Evolutionary conservation across 2,329 filamentous ascomycete genomes (phyloP), one percentile per base, ranked within the genome.

Genomic region (Ophioceras dolichostomum): DNA sequence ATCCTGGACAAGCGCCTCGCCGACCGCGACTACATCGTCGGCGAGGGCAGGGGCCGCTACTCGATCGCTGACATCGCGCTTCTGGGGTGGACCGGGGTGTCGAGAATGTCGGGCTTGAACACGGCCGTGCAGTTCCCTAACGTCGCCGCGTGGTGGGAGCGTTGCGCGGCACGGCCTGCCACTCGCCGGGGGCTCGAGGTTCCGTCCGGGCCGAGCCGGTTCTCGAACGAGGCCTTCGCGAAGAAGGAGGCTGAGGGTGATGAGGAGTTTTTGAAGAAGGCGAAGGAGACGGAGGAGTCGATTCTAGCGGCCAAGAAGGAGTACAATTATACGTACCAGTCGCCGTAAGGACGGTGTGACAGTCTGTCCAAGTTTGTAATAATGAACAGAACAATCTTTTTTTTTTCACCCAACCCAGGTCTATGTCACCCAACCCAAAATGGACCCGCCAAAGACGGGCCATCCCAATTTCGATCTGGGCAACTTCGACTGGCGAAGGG

Each of bases 11-110:
- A 67, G 48, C 78, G 79, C 37, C 73, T 89, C 12, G 48, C 47
- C 12, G 30, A 17, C 18, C 60, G 68, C 3, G 65, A 72, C 37
- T 76, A 61, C 43, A 49, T 75, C 6, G 70, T 65, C 3, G 79
- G 79, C 4, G 52, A 65, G 2, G 65, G 57, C 10, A 49, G 50
- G 19, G 69, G 75, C 45, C 73, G 70, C 49, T 76, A 67, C 56
- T 74, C 68, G 47, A 76, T 81, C 39, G 82, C 76, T 1, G 83
- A 89, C 58, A 85, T 89, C 39, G 70, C 79, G 21, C 65, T 77
- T 41, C 73, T 80, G 51, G 79, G 79, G 28, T 88, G 83, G 83
- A 65, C 78, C 35, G 67, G 75, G 33, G 55, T 58, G 2, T 64
- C 72, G 1, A 60, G 63, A 13, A 74, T 79, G 65, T 63, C 69